A percentile compares a stretch with the other conserved stretches of the same genome.
Conservation (phyloP, 1,284 basidiomycete genomes). For the Neonothopanus nambi region DNA sequence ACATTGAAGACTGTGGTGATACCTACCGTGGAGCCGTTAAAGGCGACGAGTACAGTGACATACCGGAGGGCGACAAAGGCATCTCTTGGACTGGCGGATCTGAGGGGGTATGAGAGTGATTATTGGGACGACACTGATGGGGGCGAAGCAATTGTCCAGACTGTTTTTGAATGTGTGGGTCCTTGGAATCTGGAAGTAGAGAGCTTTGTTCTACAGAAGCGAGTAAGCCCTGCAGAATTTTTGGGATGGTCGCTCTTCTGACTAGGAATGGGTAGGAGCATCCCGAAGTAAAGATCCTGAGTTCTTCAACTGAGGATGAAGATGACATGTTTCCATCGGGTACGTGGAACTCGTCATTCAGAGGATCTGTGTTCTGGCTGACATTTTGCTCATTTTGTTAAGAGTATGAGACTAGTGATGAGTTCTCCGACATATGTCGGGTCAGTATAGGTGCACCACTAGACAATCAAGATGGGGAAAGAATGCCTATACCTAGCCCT, state of each 20-base stretch:
- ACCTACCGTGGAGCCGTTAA: conserved; percentile 57
- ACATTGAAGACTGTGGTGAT: conserved; percentile 63
- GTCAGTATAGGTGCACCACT: conserved; percentile 43
- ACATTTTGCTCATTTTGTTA: conserved; percentile 30
- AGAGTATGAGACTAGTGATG: conserved; percentile 66
- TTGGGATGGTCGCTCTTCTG: not conserved
- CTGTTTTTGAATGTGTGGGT: conserved; percentile 51
- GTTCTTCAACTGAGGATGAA: conserved; percentile 36
- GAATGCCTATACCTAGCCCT: conserved; percentile 43
- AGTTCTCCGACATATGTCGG: conserved; percentile 56
- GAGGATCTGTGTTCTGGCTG: not conserved
- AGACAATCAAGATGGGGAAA: conserved; percentile 32
- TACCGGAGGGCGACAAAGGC: conserved; percentile 40
- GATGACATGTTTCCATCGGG: conserved; percentile 40
- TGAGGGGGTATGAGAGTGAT: conserved; percentile 45
- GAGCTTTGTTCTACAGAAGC: conserved; percentile 43
- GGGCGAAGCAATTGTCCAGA: conserved; percentile 56
- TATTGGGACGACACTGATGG: conserved; percentile 53
- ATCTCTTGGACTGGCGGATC: conserved; percentile 49
- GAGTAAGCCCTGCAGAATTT: conserved; percentile 35
- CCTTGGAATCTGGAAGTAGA: conserved; percentile 58
- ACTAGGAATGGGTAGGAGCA: too few relatives aligned
- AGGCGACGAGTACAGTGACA: conserved; percentile 45
- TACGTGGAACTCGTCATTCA: conserved; percentile 22
- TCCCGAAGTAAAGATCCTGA: conserved; percentile 42